Conservation (phyloP, 225 moss, liverwort and hornwort genomes). For the Physcomitrellopsis africana region DNA sequence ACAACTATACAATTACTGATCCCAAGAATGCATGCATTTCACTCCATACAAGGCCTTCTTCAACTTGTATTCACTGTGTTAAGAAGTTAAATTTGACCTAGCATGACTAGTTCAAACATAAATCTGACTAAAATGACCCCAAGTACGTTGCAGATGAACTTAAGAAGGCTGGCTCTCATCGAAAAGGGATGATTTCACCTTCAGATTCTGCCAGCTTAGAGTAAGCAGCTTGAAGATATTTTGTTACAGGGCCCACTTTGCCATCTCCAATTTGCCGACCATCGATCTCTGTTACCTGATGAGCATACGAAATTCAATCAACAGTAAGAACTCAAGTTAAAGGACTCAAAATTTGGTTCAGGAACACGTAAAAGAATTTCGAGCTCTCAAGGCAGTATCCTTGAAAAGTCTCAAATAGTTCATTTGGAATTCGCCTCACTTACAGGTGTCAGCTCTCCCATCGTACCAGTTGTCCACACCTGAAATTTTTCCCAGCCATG, state of each 20-base stretch:
- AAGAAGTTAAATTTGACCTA: background rate
- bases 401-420: background rate
- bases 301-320: conserved; percentile 2
- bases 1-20: background rate
- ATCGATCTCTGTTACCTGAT: conserved; percentile 66
- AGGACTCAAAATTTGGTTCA: background rate
- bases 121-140: background rate
- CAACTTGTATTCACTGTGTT: background rate
- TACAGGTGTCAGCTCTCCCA: conserved; percentile 78
- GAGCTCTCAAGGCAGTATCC: background rate
- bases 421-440: conserved; percentile 24
- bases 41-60: background rate
- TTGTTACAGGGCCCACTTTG: conserved; percentile 54
- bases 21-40: background rate
- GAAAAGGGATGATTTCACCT: conserved; percentile 30
- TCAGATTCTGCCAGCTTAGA: conserved; percentile 31
- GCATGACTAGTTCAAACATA: background rate
- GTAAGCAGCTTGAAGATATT: conserved; percentile 42
- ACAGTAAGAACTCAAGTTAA: background rate
- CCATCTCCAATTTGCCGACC: conserved; percentile 67
- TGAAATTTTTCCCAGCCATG: conserved; percentile 18
- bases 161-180: background rate
- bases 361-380: background rate
- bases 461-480: conserved; percentile 79
- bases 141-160: background rate